Conservation (phyloP, 352 stramenopile genomes). For the Phytophthora aleatoria region DNA sequence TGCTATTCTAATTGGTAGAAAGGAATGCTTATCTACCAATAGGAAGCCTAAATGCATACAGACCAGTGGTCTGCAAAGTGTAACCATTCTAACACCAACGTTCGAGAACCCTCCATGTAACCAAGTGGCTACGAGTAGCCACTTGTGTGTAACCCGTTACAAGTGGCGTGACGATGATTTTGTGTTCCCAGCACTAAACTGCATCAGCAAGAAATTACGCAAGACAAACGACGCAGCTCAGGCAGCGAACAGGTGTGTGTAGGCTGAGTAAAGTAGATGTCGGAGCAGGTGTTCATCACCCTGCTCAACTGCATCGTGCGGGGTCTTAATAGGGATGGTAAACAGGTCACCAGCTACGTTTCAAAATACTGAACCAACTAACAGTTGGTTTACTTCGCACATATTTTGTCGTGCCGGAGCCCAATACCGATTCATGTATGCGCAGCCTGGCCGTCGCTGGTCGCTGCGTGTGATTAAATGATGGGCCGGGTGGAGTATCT, state of each 20-base stretch:
- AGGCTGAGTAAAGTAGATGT: neutral
- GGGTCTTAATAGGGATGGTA: no score
- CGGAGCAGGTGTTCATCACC: no score
- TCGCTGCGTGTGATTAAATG: conserved; percentile 22
- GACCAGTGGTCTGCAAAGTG: no score
- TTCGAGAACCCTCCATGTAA: no score
- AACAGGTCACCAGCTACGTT: conserved; percentile 1
- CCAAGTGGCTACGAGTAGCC: no score
- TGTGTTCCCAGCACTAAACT: conserved; percentile 10
- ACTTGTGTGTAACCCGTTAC: neutral
- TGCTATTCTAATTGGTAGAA: no score
- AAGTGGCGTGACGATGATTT: neutral
- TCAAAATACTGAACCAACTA: conserved; percentile 10
- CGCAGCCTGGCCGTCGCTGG: neutral
- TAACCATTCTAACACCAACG: no score
- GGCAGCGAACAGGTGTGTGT: conserved; percentile 1
- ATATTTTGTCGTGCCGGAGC: neutral
- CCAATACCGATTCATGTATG: no score
- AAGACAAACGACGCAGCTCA: neutral
- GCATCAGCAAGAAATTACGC: conserved; percentile 6
- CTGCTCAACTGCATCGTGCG: no score
- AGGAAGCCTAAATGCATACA: no score
- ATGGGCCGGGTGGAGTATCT: conserved; percentile 20
- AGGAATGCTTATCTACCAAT: no score
- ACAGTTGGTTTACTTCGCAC: conserved; percentile 11